A percentile compares a stretch with the other conserved stretches of the same genome.
phyloP scores from a whole-genome alignment of 495 filamentous ascomycete species.

The Trichoderma virens region DNA sequence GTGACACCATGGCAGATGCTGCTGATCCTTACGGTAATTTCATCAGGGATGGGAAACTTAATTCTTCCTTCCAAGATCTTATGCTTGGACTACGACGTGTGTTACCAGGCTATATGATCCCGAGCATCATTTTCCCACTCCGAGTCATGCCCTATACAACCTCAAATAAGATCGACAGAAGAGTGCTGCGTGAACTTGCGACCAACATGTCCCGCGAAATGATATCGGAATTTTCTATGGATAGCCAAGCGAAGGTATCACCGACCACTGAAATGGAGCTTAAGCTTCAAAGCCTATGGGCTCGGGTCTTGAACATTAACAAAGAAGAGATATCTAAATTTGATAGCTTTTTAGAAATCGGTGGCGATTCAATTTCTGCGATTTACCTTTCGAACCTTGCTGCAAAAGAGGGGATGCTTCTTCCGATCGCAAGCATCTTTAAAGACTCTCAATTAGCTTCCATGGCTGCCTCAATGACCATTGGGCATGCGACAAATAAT shows the following conservation, averaged over 20 bases:
- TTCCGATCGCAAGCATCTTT: neutral
- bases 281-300: conserved; percentile 36
- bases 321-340: neutral
- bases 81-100: neutral
- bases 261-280: conserved; percentile 32
- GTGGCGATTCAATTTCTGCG: conserved; percentile 16
- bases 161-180: conserved; percentile 20
- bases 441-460: neutral
- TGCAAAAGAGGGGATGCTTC: neutral
- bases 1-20: neutral
- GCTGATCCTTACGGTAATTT: neutral
- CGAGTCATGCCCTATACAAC: conserved; percentile 28
- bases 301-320: conserved; percentile 26
- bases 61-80: neutral
- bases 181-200: conserved; percentile 33
- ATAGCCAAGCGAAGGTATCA: conserved; percentile 26
- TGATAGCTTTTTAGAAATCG: conserved; percentile 37
- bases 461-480: neutral
- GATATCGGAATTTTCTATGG: conserved; percentile 25
- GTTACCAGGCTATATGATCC: conserved; percentile 1
- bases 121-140: conserved; percentile 28
- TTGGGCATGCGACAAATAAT: neutral
- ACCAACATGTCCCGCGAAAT: conserved; percentile 29
- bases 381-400: neutral
- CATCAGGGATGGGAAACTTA: neutral